Percentiles rank a stretch among this genome's conserved stretches.
Conservation (phyloP, 495 filamentous ascomycete species). For the Annulohypoxylon stygium region DNA sequence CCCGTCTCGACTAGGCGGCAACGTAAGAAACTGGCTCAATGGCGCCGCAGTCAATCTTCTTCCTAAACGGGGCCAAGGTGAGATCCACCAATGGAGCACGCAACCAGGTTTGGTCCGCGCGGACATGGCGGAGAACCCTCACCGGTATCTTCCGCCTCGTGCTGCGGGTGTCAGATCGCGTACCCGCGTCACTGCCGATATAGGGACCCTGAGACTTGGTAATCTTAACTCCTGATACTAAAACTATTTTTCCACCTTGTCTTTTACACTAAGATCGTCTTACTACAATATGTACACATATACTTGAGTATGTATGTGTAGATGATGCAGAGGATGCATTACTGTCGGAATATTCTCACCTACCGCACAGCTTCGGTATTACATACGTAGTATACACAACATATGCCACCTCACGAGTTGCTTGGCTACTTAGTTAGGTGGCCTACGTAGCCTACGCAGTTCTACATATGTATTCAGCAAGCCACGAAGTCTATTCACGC, state of each 20-base stretch:
- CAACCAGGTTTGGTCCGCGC: conserved; percentile 3
- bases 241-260: not conserved
- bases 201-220: conserved; percentile 1
- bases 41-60: conserved; percentile 20
- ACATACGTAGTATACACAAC: not conserved
- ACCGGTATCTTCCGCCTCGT: conserved; percentile 21
- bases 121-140: not conserved
- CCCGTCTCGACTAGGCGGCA: conserved; percentile 10
- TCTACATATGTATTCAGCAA: not conserved
- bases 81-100: conserved; percentile 13
- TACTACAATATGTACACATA: not conserved
- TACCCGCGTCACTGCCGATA: conserved; percentile 6
- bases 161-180: conserved; percentile 24
- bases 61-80: conserved; percentile 8
- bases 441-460: not conserved
- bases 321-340: not conserved
- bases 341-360: not conserved
- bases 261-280: not conserved
- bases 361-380: not conserved
- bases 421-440: not conserved
- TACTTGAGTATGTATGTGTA: not conserved
- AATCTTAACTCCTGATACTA: conserved; percentile 9
- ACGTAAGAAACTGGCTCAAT: conserved; percentile 21
- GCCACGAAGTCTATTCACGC: not conserved
- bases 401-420: not conserved